Percentiles rank a stretch among this genome's conserved stretches.
Evolutionary conservation across 2,329 filamentous ascomycete genomes (phyloP).

Genomic region (Penicillium paneum): DNA sequence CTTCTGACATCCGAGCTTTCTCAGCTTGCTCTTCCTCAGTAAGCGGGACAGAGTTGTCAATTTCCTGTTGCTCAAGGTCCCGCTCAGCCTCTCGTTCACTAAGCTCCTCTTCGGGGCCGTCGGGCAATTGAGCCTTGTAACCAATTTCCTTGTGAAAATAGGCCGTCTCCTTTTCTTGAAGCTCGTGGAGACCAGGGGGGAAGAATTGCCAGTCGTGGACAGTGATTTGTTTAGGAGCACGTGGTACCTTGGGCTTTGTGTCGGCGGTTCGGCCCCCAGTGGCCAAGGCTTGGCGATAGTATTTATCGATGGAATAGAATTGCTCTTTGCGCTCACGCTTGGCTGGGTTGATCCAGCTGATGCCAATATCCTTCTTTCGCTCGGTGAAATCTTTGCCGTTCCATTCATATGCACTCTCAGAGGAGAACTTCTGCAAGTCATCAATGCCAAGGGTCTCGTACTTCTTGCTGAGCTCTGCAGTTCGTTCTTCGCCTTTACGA

Average conservation of each 20-base stretch:
- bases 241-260: conserved; percentile 89
- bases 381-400: conserved; percentile 95
- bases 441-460: conserved; percentile 97
- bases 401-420: conserved; percentile 97
- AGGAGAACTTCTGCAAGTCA: conserved; percentile 95
- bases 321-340: conserved; percentile 99
- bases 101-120: conserved; percentile 82
- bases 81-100: conserved; percentile 84
- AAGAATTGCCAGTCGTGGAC: conserved; percentile 99
- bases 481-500: conserved; percentile 80
- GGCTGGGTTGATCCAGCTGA: conserved; percentile 96
- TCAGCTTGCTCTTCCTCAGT: conserved; percentile 86
- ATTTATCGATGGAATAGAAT: conserved; percentile 97
- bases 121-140: conserved; percentile 86
- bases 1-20: conserved; percentile 74
- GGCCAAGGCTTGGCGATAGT: conserved; percentile 87
- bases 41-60: conserved; percentile 83
- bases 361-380: conserved; percentile 84
- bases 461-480: conserved; percentile 83
- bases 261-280: conserved; percentile 76
- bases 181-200: conserved; percentile 73
- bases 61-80: conserved; percentile 82
- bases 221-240: conserved; percentile 84
- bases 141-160: conserved; percentile 94
- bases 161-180: conserved; percentile 95